Evolutionary conservation across 805 yeast species (phyloP).

Genomic region (Nakazawaea ishiwadae): DNA sequence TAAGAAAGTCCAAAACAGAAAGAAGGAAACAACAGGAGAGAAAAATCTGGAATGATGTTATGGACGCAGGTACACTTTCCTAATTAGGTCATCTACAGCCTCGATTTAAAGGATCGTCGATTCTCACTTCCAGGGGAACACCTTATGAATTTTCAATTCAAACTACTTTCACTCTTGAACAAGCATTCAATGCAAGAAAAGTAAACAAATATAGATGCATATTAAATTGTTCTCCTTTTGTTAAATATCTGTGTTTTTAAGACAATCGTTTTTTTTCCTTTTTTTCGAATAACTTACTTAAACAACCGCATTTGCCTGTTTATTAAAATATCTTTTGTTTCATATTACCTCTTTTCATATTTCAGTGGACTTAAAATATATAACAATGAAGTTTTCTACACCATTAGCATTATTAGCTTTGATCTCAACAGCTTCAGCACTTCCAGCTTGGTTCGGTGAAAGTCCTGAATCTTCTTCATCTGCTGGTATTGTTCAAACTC

Average conservation of each 20-base stretch:
- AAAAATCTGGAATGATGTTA: neutral
- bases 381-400: constrained; percentile 3
- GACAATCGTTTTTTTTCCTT: neutral
- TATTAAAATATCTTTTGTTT: too few relatives aligned
- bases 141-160: too few relatives aligned
- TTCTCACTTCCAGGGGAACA: too few relatives aligned
- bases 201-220: neutral
- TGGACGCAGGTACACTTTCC: constrained; percentile 11
- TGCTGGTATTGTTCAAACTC: neutral
- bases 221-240: too few relatives aligned
- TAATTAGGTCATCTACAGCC: constrained; percentile 5
- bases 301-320: too few relatives aligned
- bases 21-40: neutral
- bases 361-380: neutral
- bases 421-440: constrained; percentile 3
- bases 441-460: constrained; percentile 9
- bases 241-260: too few relatives aligned
- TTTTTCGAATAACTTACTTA: neutral
- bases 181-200: too few relatives aligned
- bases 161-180: too few relatives aligned
- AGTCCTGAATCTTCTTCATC: neutral
- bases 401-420: neutral
- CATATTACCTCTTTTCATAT: too few relatives aligned
- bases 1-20: too few relatives aligned
- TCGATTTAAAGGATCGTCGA: constrained; percentile 1